These are phyloP conservation scores for Auricularia sp. DNA, from an alignment of 768 basidiomycete genomes.

Conservation along the genomic window DNA sequence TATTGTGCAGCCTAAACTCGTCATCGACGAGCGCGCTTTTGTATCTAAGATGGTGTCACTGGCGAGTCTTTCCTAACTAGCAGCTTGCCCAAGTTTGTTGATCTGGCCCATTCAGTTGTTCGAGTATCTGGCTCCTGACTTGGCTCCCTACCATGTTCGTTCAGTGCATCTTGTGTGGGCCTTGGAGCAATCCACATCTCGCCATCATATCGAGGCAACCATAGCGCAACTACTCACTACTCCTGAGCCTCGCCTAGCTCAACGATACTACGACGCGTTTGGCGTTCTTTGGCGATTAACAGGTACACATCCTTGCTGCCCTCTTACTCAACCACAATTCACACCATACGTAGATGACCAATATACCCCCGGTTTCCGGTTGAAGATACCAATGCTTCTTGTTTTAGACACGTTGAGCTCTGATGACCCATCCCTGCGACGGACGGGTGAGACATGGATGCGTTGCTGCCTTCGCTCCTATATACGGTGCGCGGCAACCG, in stretches of 20 bases:
- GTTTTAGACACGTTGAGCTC: constrained; percentile 75
- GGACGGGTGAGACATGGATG: constrained; percentile 95
- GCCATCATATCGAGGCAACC: constrained; percentile 61
- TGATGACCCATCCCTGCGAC: constrained; percentile 60
- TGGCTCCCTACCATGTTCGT: constrained; percentile 66
- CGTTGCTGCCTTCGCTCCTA: constrained; percentile 87
- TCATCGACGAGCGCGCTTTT: constrained; percentile 43
- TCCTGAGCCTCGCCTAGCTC: constrained; percentile 32
- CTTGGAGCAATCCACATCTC: constrained; percentile 44
- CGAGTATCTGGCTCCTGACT: constrained; percentile 57
- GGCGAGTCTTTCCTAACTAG: constrained; percentile 20
- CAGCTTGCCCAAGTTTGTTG: constrained; percentile 4
- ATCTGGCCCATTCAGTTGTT: constrained; percentile 40
- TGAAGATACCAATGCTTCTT: constrained; percentile 80
- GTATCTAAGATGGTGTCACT: constrained; percentile 51
- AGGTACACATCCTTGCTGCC: constrained; percentile 34
- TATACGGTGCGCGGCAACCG: constrained; percentile 46
- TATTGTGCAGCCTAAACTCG: constrained; percentile 40
- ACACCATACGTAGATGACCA: constrained; percentile 54
- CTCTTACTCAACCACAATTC: background rate
- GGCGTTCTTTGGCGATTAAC: constrained; percentile 86
- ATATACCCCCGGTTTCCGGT: constrained; percentile 66
- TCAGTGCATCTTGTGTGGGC: constrained; percentile 78
- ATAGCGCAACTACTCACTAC: constrained; percentile 63
- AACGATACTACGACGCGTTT: constrained; percentile 73